A percentile compares a stretch with the other conserved stretches of the same genome.
Evolutionary conservation across 2,329 filamentous ascomycete species (phyloP).

Genomic region (Tothia fuscella): DNA sequence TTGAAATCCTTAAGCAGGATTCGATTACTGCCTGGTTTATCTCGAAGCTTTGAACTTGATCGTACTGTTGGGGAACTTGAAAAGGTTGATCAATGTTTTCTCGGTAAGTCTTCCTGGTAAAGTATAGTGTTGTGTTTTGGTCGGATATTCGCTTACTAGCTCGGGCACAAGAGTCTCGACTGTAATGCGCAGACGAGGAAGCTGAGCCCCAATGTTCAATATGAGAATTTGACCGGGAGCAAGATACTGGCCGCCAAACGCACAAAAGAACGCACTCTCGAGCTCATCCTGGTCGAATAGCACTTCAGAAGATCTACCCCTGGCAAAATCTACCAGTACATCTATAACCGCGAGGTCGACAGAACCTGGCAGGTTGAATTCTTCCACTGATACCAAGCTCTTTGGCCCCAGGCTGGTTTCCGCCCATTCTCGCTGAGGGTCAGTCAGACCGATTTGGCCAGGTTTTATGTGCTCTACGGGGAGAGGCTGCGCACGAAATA

Average conservation of each 20-base stretch:
- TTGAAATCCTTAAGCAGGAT: constrained; percentile 96
- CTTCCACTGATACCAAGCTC: constrained; percentile 52
- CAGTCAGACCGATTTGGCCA: constrained; percentile 72
- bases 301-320: constrained; percentile 55
- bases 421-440: constrained; percentile 81
- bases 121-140: constrained; percentile 48
- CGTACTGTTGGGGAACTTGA: constrained; percentile 64
- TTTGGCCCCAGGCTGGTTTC: constrained; percentile 55
- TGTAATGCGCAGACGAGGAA: constrained; percentile 72
- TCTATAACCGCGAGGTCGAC: constrained; percentile 76
- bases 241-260: too few species aligned
- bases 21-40: constrained; percentile 72
- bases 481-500: constrained; percentile 64
- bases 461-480: constrained; percentile 57
- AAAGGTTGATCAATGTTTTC: constrained; percentile 71
- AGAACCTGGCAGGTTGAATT: too few species aligned
- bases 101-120: constrained; percentile 65
- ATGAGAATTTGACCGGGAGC: not conserved
- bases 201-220: constrained; percentile 71
- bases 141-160: constrained; percentile 44
- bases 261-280: constrained; percentile 35
- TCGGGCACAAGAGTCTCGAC: constrained; percentile 64
- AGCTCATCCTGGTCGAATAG: constrained; percentile 84
- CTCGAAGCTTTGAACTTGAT: constrained; percentile 81
- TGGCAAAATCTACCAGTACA: constrained; percentile 75